Evolutionary conservation across 177 flowering plant genomes (phyloP), one percentile per base, ranked within the genome.

Genomic region (Vitis hybrid): DNA sequence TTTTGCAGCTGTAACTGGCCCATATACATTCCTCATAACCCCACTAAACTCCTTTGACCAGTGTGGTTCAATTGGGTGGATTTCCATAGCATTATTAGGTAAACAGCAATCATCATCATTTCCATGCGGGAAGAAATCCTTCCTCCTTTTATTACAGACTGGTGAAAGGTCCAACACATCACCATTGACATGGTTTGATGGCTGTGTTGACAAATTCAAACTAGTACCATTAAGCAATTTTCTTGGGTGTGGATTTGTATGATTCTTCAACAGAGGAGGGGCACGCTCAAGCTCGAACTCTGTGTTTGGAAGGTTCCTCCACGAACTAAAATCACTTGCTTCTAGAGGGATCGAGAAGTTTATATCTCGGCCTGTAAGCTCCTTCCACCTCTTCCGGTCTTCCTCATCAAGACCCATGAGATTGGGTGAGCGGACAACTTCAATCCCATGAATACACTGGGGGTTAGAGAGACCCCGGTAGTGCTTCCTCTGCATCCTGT

Each of bases 31-130:
- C 72, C 72, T 80, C 81, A 84, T 64, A 3, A 77, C 84, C 32
- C 88, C 88, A 72, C 80, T 82, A 48, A 82, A 84, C 14, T 79
- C 85, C 40, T 72, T 70, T 17, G 73, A 3, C 88, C 88, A 84
- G 18, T 52, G 71, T 2, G 81, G 84, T 55, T 82, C 86, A 49
- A 60, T 56, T 5, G 76, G 80, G 51, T 68, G 82, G 54, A 73
- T 71, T 40, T 77, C 80, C 65, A 72, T 49, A 49, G 66, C 57
- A 64, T 73, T 78, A 30, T 66, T 76, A 1, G 70, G 56, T 52
- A 77, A 65, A 50, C 65, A 77, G 15, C 76, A 66, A 6, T 78
- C 84, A 6, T 79, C 84, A 9, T 78, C 80, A 60, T 62, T 79
- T 6, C 73, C 77, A 40, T 66, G 77, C 1, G 75, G 59, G 60